Conservation (phyloP, 306 rosid genomes). For the Prunus fruticosa region DNA sequence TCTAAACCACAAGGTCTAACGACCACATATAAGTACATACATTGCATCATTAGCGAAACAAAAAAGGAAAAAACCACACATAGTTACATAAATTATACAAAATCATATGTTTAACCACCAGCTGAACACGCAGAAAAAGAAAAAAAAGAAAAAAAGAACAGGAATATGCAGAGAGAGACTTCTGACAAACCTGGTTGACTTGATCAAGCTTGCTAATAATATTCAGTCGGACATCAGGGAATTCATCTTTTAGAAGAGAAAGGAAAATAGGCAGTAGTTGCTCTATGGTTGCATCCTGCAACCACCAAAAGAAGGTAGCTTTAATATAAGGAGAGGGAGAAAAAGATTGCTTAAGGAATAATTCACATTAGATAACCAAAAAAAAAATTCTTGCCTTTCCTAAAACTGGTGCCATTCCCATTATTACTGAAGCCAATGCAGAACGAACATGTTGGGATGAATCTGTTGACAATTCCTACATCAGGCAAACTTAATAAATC, state of each 20-base stretch:
- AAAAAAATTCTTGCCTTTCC: constrained; percentile 67
- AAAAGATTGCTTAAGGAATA: background rate
- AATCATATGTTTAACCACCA: background rate
- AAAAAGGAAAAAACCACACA: no score
- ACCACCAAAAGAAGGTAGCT: constrained; percentile 14
- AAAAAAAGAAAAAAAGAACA: background rate
- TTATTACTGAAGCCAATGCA: constrained; percentile 97
- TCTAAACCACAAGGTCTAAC: background rate
- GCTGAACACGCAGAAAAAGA: background rate
- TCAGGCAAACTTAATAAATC: constrained; percentile 8
- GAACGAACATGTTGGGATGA: constrained; percentile 98
- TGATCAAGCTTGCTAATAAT: constrained; percentile 99
- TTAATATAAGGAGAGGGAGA: constrained; percentile 9
- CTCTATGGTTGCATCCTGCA: constrained; percentile 95
- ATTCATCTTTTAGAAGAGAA: constrained; percentile 91
- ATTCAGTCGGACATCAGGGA: constrained; percentile 95
- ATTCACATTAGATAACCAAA: background rate
- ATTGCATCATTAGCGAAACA: background rate
- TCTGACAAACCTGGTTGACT: constrained; percentile 82
- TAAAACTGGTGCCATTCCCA: constrained; percentile 98
- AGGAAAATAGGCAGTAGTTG: constrained; percentile 97
- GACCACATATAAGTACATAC: background rate
- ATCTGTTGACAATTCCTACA: constrained; percentile 91
- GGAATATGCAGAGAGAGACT: background rate
- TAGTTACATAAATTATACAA: background rate